These are phyloP conservation scores for Backusella australiensis DNA, from an alignment of 192 early-diverging fungal species.

Conservation along the genomic window DNA sequence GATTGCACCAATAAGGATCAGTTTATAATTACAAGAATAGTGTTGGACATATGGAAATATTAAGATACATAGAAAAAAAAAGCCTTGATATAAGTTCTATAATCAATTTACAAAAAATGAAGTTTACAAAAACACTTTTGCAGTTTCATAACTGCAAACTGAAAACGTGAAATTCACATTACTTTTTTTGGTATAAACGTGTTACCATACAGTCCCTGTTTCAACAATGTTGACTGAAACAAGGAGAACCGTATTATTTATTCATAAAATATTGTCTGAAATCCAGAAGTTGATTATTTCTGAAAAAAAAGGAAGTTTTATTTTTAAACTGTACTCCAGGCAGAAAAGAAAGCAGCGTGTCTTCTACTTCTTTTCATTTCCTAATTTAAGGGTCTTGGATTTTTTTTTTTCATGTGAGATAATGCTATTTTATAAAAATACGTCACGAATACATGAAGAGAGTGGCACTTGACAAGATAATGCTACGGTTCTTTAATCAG, in stretches of 20 bases:
- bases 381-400: background rate
- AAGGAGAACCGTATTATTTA: background rate
- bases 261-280: background rate
- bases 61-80: background rate
- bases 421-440: background rate
- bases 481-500: background rate
- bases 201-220: background rate
- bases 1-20: background rate
- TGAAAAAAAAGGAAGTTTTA: background rate
- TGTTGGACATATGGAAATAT: background rate
- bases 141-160: background rate
- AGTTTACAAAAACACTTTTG: background rate
- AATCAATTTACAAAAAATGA: background rate
- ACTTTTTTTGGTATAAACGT: background rate
- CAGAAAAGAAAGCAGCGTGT: background rate
- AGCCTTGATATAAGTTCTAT: background rate
- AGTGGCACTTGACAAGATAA: background rate
- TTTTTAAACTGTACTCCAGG: background rate
- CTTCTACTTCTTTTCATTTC: background rate
- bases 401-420: conserved; percentile 5
- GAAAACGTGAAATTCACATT: background rate
- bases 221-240: background rate
- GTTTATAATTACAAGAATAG: background rate
- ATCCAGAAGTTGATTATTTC: background rate
- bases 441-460: background rate